These are phyloP conservation scores for Lasiodiplodia sp. DNA, from an alignment of 2,329 filamentous ascomycete species.

Conservation along the genomic window DNA sequence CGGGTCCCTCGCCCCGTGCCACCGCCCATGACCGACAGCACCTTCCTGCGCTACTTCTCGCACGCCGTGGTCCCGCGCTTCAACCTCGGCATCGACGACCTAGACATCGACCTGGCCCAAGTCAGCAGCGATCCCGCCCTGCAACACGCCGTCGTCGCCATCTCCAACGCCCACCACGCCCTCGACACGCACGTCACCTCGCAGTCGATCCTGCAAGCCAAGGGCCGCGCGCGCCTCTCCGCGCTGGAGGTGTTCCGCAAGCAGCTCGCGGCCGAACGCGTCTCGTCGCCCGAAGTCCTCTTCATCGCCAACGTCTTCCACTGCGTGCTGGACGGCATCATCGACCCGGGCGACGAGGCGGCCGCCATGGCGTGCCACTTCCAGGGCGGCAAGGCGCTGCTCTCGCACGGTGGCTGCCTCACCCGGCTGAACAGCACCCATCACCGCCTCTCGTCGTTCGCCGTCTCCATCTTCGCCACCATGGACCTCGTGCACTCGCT, in stretches of 20 bases:
- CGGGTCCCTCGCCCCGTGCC: neutral
- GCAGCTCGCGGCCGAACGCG: neutral
- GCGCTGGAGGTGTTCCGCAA: neutral
- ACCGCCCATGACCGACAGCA: neutral
- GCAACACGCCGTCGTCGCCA: neutral
- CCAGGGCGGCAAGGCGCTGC: neutral
- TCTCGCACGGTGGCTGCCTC: neutral
- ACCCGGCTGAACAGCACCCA: neutral
- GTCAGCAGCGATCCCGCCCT: constrained; percentile 5
- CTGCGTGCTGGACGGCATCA: constrained; percentile 8
- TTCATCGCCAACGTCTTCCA: constrained; percentile 15
- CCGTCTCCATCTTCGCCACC: constrained; percentile 10
- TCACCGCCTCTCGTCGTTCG: neutral
- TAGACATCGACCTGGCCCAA: neutral
- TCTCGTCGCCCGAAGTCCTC: neutral
- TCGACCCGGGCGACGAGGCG: neutral
- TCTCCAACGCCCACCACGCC: constrained; percentile 1
- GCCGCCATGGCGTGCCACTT: constrained; percentile 8
- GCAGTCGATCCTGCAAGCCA: neutral
- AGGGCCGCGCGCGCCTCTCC: neutral
- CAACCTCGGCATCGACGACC: neutral
- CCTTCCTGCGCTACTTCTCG: neutral
- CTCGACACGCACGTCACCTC: constrained; percentile 1
- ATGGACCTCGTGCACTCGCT: constrained; percentile 10
- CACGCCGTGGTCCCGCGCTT: constrained; percentile 5